phyloP scores from a whole-genome alignment of 225 moss, liverwort and hornwort species.

The Rhytidiadelphus loreus region DNA sequence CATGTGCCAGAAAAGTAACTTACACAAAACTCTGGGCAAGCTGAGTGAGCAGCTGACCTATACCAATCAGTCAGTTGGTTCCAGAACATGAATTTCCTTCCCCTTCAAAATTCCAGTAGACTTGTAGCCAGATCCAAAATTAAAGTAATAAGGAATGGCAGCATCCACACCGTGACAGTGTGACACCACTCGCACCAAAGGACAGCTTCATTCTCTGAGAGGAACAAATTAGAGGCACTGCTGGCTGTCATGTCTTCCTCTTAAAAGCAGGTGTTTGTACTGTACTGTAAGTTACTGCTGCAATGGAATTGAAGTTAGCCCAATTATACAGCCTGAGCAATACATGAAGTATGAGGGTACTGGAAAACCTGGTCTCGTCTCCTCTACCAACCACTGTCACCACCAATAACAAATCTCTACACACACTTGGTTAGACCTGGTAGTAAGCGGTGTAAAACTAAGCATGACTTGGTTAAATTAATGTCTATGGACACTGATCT shows the following conservation, averaged over 20 bases:
- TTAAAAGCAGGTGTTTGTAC: no score
- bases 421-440: neutral
- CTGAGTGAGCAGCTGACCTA: neutral
- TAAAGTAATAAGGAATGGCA: neutral
- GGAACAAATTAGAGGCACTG: neutral
- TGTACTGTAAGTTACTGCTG: neutral
- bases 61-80: neutral
- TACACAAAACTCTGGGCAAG: neutral
- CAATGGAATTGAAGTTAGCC: neutral
- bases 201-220: neutral
- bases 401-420: neutral
- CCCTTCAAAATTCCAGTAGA: neutral
- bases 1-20: neutral
- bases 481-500: neutral
- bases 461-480: neutral
- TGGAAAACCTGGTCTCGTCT: neutral
- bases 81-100: neutral
- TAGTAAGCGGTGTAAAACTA: neutral
- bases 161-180: neutral
- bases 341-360: neutral
- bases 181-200: neutral
- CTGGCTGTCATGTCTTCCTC: no score
- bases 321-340: neutral
- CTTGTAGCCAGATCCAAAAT: neutral
- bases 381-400: neutral